Evolutionary conservation across 345 rosid genomes (phyloP).

Genomic region (Citrus reticulata): DNA sequence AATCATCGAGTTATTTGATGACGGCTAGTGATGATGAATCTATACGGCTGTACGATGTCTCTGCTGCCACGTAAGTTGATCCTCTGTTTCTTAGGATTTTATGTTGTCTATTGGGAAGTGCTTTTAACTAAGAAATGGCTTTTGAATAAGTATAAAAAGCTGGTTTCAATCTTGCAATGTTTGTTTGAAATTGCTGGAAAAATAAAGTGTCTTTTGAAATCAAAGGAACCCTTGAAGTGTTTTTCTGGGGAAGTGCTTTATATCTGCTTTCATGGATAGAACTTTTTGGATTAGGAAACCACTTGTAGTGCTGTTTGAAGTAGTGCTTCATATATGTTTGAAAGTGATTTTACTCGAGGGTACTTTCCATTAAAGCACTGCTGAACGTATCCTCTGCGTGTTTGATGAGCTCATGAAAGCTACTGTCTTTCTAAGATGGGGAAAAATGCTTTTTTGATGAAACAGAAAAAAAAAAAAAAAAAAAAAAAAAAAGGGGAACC

Average conservation of each 20-base stretch:
- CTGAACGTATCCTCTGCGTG: no score
- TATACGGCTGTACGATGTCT: conserved; percentile 46
- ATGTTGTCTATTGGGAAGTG: background rate
- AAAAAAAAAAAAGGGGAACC: no score
- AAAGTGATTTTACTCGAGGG: no score
- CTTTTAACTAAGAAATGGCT: background rate
- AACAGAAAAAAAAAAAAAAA: no score
- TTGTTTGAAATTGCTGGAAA: no score
- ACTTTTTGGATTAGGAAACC: background rate
- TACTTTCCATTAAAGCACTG: no score
- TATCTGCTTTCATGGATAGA: background rate
- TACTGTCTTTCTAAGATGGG: no score
- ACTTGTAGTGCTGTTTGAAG: background rate
- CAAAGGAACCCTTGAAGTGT: background rate
- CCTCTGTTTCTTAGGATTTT: background rate
- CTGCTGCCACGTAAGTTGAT: background rate
- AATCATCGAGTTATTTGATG: background rate
- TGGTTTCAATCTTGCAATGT: no score
- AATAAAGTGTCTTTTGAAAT: background rate
- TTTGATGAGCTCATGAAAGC: no score
- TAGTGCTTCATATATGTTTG: no score
- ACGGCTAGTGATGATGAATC: conserved; percentile 97
- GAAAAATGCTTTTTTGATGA: no score
- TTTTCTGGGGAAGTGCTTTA: background rate
- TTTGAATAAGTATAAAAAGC: background rate